phyloP scores from a whole-genome alignment of 2,329 filamentous ascomycete species.

The Trichoderma oligosporum region DNA sequence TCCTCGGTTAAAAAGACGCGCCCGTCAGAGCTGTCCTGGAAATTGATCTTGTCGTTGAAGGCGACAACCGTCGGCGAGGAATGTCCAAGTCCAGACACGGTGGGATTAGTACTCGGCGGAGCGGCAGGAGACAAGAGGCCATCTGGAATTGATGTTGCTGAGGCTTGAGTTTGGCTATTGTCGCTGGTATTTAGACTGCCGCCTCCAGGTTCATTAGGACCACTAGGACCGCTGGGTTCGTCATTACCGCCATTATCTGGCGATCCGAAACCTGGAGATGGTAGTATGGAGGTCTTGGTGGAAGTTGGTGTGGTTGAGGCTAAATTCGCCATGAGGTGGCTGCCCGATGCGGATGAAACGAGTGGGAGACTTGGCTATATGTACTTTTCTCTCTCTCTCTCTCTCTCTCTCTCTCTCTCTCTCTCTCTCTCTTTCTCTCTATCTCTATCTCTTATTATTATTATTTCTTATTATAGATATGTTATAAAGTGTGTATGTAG shows the following conservation, averaged over 20 bases:
- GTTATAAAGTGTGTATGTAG: not conserved
- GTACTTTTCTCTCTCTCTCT: not conserved
- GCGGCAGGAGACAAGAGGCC: not conserved
- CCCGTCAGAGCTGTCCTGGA: not conserved
- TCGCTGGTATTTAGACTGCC: not conserved
- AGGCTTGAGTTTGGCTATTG: not conserved
- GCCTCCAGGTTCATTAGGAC: not conserved
- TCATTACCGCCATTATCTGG: not conserved
- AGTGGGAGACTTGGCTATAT: not conserved
- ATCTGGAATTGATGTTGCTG: not conserved
- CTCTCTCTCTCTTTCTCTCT: not conserved
- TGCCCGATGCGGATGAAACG: not conserved
- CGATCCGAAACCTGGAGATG: not conserved
- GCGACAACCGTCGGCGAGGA: not conserved
- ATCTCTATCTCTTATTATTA: not conserved
- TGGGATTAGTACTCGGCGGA: too few relatives aligned
- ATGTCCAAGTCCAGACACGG: not conserved
- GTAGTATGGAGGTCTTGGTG: not conserved
- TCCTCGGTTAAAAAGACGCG: not conserved
- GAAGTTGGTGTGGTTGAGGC: not conserved
- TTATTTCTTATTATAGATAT: not conserved
- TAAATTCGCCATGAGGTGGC: not conserved
- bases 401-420: not conserved
- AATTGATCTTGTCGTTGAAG: conserved; percentile 8
- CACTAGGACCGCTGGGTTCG: not conserved